phyloP scores from a whole-genome alignment of 805 yeast species.

The Candida pseudoglaebosa region DNA sequence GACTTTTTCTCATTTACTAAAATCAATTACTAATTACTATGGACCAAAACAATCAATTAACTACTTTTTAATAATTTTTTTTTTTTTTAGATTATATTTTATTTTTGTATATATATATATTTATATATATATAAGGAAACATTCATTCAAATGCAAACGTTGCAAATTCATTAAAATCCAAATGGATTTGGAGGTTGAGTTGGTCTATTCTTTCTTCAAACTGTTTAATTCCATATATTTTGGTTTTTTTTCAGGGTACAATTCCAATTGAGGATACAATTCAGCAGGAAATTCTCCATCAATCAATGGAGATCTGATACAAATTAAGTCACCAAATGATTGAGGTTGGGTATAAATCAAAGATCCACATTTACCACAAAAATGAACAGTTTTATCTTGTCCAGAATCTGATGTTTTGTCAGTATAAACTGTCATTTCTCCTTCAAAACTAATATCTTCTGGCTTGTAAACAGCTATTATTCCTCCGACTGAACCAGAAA shows the following conservation, averaged over 20 bases:
- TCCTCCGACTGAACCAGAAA: slow-evolving; percentile 3
- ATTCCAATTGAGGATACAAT: slow-evolving; percentile 1
- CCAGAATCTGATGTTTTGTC: slow-evolving; percentile 2
- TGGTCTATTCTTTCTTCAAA: not conserved
- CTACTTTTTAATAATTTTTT: too few relatives aligned
- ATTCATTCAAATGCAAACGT: too few relatives aligned
- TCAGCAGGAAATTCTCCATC: slow-evolving; percentile 3
- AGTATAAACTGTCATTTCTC: slow-evolving; percentile 1
- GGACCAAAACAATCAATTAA: too few relatives aligned
- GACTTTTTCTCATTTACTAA: too few relatives aligned
- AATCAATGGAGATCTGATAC: slow-evolving; percentile 3
- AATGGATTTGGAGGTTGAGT: too few relatives aligned
- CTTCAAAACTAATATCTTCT: slow-evolving; percentile 1
- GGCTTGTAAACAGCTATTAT: slow-evolving; percentile 2
- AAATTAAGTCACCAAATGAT: slow-evolving; percentile 3
- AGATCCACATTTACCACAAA: not conserved
- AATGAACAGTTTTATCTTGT: slow-evolving; percentile 1
- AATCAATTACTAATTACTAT: too few relatives aligned
- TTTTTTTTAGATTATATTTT: too few relatives aligned
- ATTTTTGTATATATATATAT: too few relatives aligned
- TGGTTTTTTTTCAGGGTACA: slow-evolving; percentile 1
- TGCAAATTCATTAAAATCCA: too few relatives aligned
- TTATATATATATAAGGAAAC: too few relatives aligned
- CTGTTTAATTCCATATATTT: not conserved
- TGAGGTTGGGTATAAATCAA: slow-evolving; percentile 3